Evolutionary conservation across 208 protist species (phyloP).

Genomic region (Acanthamoeba lugdunensis): DNA sequence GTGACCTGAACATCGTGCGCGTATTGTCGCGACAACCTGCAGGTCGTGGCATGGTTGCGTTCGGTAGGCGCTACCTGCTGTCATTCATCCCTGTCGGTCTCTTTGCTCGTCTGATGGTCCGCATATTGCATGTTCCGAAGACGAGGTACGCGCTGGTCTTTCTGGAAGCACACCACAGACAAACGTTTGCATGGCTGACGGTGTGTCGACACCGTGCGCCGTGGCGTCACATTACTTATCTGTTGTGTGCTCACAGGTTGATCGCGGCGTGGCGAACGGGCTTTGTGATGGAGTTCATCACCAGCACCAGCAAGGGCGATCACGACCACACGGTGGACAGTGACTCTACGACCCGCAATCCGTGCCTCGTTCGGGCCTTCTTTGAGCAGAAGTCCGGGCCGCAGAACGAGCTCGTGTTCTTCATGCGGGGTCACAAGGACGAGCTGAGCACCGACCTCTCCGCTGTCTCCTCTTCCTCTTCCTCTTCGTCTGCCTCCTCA

Average conservation of each 20-base stretch:
- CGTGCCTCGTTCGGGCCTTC: conserved; percentile 21
- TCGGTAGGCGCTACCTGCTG: conserved; percentile 26
- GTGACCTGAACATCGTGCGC: background rate
- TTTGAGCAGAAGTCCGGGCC: conserved; percentile 11
- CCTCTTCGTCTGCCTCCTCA: background rate
- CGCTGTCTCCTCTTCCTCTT: background rate
- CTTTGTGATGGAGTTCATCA: conserved; percentile 31
- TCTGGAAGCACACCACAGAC: no score
- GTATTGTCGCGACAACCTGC: background rate
- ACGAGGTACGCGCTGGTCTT: background rate
- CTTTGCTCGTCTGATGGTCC: conserved; percentile 62
- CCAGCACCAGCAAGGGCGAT: background rate
- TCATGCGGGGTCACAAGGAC: conserved; percentile 20
- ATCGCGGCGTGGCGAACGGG: background rate
- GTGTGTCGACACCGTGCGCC: background rate
- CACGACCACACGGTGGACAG: background rate
- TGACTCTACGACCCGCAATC: background rate
- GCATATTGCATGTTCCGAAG: conserved; percentile 62
- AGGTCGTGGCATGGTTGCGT: conserved; percentile 17
- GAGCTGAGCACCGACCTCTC: background rate
- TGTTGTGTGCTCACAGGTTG: background rate
- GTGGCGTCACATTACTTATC: background rate
- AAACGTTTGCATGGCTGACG: background rate
- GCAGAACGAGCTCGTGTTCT: conserved; percentile 12
- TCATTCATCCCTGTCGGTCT: conserved; percentile 54